Evolutionary conservation across 73 alveolate species (phyloP), one percentile per base, ranked within the genome.

Genomic region (Tetrahymena elliotti): DNA sequence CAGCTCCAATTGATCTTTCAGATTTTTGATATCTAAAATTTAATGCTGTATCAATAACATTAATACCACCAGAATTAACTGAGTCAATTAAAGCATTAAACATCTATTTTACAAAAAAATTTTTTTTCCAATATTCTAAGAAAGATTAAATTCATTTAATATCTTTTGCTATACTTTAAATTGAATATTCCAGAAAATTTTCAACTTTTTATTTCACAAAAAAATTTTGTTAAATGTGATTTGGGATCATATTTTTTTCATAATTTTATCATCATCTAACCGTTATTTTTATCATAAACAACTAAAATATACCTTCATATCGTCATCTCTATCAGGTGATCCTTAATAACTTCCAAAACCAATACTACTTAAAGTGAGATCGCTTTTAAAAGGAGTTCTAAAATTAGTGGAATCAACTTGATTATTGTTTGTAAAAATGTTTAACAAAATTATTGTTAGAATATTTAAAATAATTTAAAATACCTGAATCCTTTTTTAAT

Each of bases 281-380:
- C n/a, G n/a, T n/a, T 47, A 47, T 47, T 10, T 18, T 18, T 47
- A 15, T 47, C 31, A 18, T 18, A 47, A 15, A 12, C 13, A 2
- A 22, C 1, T 31, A 31, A 8, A 2, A 27, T 18, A 22, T 54
- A 97, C 96, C 68, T 95, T 96, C 34, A 93, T 95, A 95, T 98
- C 99, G 35, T 98, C 96, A 33, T 84, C 84, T 35, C 95, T 97
- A 93, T 98, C 99, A 12, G 99, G 99, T 10, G 99, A 98, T 18
- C 99, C 99, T 38, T 96, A 93, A 96, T 97, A 98, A 8, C 99
- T 95, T 24, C 99, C 99, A 27, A 97, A 93, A 6, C 99, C 99
- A 16, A 98, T 83, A 24, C 98, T 93, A 1, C 98, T 84, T 83
- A 97, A 88, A 31, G 93, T 92, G 16, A 98, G 40, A 39, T 94